A percentile compares a stretch with the other conserved stretches of the same genome.
phyloP scores from a whole-genome alignment of 208 protist species.

The Trichomonas tenax region DNA sequence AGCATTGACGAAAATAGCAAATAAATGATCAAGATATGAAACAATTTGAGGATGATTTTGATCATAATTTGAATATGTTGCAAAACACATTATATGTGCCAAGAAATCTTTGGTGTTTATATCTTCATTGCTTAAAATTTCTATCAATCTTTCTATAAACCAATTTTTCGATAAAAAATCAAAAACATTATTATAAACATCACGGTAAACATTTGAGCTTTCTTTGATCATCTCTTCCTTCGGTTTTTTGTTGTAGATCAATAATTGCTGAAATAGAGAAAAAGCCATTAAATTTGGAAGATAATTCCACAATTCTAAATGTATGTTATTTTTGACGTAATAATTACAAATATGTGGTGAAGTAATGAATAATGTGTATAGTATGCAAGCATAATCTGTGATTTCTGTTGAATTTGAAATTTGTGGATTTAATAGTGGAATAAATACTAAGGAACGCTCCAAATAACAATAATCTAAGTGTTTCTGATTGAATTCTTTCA shows the following conservation, averaged over 20 bases:
- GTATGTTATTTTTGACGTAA: background rate
- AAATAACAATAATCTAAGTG: background rate
- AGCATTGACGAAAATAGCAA: background rate
- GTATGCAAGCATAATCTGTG: background rate
- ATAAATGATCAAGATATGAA: background rate
- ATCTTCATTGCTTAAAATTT: background rate
- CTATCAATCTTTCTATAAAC: background rate
- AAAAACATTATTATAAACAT: background rate
- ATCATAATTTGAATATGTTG: background rate
- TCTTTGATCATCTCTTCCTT: background rate
- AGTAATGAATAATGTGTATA: background rate
- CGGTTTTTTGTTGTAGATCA: background rate
- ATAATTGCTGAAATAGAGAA: background rate
- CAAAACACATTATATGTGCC: background rate
- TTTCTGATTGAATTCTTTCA: background rate
- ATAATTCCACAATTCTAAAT: background rate
- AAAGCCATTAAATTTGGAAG: background rate
- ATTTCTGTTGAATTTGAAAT: background rate
- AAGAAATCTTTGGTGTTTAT: background rate
- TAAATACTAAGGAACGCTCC: background rate
- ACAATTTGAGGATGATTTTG: background rate
- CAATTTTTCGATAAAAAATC: background rate
- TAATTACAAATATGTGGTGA: background rate
- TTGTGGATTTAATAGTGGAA: background rate
- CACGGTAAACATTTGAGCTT: background rate